phyloP scores from a whole-genome alignment of 257 asterid species.

The Solanum appendiculatum region DNA sequence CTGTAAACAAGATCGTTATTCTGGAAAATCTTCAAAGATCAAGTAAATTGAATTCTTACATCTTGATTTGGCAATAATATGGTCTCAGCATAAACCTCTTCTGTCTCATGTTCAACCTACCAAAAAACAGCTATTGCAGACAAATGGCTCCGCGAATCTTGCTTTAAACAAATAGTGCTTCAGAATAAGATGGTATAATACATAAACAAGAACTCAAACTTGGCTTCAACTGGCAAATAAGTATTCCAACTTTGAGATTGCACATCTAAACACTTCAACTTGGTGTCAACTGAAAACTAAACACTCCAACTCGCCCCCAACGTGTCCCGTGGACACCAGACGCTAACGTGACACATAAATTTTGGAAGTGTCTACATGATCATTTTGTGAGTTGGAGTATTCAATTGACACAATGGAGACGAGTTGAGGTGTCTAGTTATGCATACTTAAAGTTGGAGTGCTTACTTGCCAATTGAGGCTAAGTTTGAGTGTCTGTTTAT shows the following conservation, averaged over 20 bases:
- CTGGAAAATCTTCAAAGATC: not conserved
- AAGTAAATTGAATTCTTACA: constrained; percentile 25
- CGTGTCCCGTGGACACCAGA: not conserved
- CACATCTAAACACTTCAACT: not conserved
- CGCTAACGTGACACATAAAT: fast-evolving
- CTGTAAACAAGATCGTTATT: not conserved
- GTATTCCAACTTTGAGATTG: not conserved
- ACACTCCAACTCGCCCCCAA: not conserved
- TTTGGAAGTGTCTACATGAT: not conserved
- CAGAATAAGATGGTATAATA: not conserved
- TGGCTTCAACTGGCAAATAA: not conserved
- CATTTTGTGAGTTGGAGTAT: not conserved
- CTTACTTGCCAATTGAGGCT: not conserved
- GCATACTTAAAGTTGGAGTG: not conserved
- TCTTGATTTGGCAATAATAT: constrained; percentile 48
- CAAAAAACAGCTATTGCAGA: not conserved
- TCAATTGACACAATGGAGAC: not conserved
- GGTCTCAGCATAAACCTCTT: constrained; percentile 69
- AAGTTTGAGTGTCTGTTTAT: fast-evolving
- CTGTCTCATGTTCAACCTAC: constrained; percentile 68
- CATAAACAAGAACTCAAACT: not conserved
- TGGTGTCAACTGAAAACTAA: not conserved
- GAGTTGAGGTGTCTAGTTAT: not conserved
- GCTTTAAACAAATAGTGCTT: not conserved
- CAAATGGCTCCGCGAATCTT: not conserved